Percentiles rank a stretch among this genome's conserved stretches.
Conservation (phyloP, 2,329 filamentous ascomycete genomes). For the Pestalotiopsis fici region DNA sequence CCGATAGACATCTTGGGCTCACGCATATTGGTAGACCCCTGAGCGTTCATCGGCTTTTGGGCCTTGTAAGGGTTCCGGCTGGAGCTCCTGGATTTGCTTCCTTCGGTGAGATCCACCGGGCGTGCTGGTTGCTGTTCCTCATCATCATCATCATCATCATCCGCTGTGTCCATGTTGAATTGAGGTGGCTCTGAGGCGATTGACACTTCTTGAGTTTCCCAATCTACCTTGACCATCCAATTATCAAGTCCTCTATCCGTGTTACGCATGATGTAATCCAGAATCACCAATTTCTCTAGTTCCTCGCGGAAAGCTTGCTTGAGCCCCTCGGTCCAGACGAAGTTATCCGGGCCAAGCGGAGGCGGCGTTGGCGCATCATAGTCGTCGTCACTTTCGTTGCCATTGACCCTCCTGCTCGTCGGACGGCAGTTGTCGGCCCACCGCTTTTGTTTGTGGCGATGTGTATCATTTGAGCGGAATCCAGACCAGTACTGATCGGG, state of each 20-base stretch:
- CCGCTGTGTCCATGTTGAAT: constrained; percentile 60
- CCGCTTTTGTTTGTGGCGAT: constrained; percentile 66
- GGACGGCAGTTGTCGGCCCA: constrained; percentile 87
- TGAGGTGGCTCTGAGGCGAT: constrained; percentile 80
- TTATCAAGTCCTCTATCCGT: constrained; percentile 96
- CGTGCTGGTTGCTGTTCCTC: constrained; percentile 51
- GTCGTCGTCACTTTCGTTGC: constrained; percentile 54
- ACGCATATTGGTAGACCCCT: constrained; percentile 46
- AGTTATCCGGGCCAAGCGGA: constrained; percentile 52
- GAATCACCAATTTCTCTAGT: constrained; percentile 92
- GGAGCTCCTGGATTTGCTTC: constrained; percentile 37
- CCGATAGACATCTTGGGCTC: constrained; percentile 73
- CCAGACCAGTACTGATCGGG: constrained; percentile 81
- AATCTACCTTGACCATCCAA: constrained; percentile 99
- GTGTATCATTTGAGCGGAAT: constrained; percentile 67
- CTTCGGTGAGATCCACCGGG: constrained; percentile 56
- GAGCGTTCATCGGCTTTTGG: constrained; percentile 83
- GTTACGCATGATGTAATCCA: constrained; percentile 99
- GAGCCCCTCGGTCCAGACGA: constrained; percentile 83
- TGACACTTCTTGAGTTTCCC: constrained; percentile 77
- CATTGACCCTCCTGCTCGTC: constrained; percentile 36
- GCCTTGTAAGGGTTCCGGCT: constrained; percentile 69
- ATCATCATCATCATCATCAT: constrained; percentile 44
- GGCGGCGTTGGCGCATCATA: constrained; percentile 33
- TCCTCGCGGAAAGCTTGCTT: constrained; percentile 94